Base-by-base conservation (phyloP, 2,329 filamentous ascomycete species). In the Scolecobasidium constrictum region DNA sequence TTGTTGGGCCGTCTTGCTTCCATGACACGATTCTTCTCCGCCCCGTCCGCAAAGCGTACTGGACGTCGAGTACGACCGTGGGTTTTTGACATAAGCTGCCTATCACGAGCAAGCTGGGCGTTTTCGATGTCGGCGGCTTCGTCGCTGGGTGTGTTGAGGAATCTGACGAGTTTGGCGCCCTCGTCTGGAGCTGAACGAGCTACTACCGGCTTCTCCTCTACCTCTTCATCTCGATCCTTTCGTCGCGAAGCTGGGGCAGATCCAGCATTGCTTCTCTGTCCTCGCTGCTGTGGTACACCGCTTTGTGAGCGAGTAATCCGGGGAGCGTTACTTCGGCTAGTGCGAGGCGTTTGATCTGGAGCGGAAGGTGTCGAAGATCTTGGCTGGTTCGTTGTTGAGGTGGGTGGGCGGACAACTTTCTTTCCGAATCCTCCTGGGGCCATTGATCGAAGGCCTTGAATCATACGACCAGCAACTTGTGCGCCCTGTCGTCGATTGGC, bases 351-450 rank as follows among this genome's bases (percentile, higher is more conserved):
- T n/a, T n/a, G n/a, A n/a, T n/a, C n/a, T n/a, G n/a, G n/a, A n/a
- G n/a, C n/a, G 26, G 26, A 31, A 31, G n/a, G 26, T 7, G n/a
- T 9, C 26, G 26, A 31, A n/a, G 26, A 7, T 31, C 26, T 31
- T 7, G n/a, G n/a, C n/a, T n/a, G 9, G 26, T 9, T 9, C 26
- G 9, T 7, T 31, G 9, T 31, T 31, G 26, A 31, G n/a, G 26
- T 31, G 26, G 26, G 9, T 7, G 26, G n/a, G 9, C 26, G 9
- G 26, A 31, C 26, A 47, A 7, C 35, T 45, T 23, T 49, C 51
- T 6, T 42, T 45, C 15, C 52, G 51, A 4, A 51, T 47, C 4
- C 48, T 47, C 2, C 26, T 9, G 26, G 26, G 9, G 26, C 26
- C 9, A n/a, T n/a, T n/a, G 9, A 9, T 31, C 26, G 26, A 7